Base-by-base conservation (phyloP, 768 basidiomycete species). In the Imleria badia region DNA sequence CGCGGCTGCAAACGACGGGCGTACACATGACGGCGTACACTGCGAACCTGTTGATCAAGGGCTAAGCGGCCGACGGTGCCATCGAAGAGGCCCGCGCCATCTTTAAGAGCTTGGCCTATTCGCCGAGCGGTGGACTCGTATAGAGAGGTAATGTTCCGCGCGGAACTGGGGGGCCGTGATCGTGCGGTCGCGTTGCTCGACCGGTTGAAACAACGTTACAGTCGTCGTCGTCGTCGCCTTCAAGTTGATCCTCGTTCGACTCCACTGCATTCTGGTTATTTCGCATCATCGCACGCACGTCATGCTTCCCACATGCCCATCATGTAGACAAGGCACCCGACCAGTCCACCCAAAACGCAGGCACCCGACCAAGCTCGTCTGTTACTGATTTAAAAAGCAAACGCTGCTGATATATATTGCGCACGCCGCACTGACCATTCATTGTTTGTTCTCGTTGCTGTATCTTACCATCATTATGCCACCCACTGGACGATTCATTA, bases 21-120 rank as follows among this genome's bases (percentile, higher is more conserved):
- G 83, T 94, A 10, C 88, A 89, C 63, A 87, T 94, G 83, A 98
- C 95, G 3, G 94, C 96, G 7, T 99, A 99, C 72, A 90, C 98
- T 60, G 89, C 88, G 26, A 98, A 98, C 74, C 31, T 67, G 33
- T 36, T 73, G 49, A 78, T 84, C 66, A 78, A 81, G 63, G 86
- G 82, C 4, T 81, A 85, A 61, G 79, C 94, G 0, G 80, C 85
- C 26, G 79, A 78, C 2, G 86, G 87, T 17, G 76, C 87, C 39
- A 76, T 98, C 50, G 84, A 83, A 14, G 76, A 81, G 51, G 86
- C 96, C 2, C 78, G 95, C 35, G 72, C 68, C 33, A 73, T 95
- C 51, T 99, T 99, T 70, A 91, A 94, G 69, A 70, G 77, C 10
- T 76, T 98, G 67, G 73, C 76, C 14, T 94, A 98, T 64, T 87